Conservation (phyloP, 2,329 filamentous ascomycete species). For the Aspergillus latus region DNA sequence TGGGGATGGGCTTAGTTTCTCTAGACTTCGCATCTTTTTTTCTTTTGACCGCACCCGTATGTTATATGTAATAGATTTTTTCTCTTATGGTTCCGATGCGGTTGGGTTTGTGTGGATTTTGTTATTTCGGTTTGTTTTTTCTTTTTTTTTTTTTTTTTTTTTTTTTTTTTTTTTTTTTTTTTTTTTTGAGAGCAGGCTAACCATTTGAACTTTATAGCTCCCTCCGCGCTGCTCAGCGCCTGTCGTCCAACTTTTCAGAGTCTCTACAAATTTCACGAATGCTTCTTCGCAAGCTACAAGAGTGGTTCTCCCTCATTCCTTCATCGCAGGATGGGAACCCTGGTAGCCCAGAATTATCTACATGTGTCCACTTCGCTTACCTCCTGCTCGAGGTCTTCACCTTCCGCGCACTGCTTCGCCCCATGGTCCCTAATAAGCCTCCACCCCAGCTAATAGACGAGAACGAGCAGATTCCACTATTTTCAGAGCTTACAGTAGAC, state of each 20-base stretch:
- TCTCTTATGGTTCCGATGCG: too few species aligned
- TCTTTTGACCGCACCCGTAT: too few species aligned
- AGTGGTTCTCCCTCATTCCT: slow-evolving; percentile 26
- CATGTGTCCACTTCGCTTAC: slow-evolving; percentile 35
- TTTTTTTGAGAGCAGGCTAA: background rate
- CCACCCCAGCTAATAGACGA: slow-evolving; percentile 29
- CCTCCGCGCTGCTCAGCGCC: slow-evolving; percentile 30
- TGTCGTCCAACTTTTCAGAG: slow-evolving; percentile 31
- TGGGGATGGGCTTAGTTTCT: too few species aligned
- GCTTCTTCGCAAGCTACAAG: slow-evolving; percentile 31
- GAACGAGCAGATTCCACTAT: background rate
- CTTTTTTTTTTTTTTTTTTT: too few species aligned
- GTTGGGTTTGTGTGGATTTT: too few species aligned
- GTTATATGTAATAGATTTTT: too few species aligned
- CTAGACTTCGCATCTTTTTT: too few species aligned
- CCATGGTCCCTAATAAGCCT: slow-evolving; percentile 30
- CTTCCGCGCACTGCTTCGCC: slow-evolving; percentile 37
- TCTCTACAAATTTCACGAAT: slow-evolving; percentile 31
- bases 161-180: too few species aligned
- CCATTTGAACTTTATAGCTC: slow-evolving; percentile 20
- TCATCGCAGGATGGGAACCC: background rate
- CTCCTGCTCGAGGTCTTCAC: slow-evolving; percentile 37
- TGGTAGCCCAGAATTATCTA: background rate
- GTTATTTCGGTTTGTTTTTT: too few species aligned
- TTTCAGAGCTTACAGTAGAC: slow-evolving; percentile 18